A percentile compares a stretch with the other conserved stretches of the same genome.
Evolutionary conservation across 202 grass and related monocot species (phyloP).

Genomic region (Schoenoplectus triqueter): DNA sequence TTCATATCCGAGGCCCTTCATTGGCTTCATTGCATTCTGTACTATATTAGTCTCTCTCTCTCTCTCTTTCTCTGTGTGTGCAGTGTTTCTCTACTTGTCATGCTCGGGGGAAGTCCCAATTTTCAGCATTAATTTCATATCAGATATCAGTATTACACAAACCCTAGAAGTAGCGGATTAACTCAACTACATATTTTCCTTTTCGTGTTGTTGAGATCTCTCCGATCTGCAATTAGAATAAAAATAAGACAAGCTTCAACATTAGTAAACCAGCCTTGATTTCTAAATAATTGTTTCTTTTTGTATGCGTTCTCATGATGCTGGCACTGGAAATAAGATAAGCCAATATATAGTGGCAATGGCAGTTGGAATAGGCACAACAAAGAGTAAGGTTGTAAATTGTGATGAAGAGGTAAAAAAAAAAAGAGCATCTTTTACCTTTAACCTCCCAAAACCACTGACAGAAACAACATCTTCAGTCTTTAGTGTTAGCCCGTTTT

Average conservation of each 20-base stretch:
- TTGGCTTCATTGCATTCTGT: background rate
- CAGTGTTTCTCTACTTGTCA: background rate
- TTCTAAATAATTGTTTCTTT: background rate
- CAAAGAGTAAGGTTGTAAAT: background rate
- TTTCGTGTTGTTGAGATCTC: constrained; percentile 80
- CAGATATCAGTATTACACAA: constrained; percentile 29
- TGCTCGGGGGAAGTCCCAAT: background rate
- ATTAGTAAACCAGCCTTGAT: background rate
- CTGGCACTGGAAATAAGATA: background rate
- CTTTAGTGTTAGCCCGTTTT: constrained; percentile 82
- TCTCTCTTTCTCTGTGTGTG: background rate
- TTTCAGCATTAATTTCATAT: background rate
- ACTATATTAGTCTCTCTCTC: background rate
- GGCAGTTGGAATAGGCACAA: background rate
- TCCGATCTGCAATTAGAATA: constrained; percentile 61
- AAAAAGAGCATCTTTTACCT: constrained; percentile 43
- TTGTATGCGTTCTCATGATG: background rate
- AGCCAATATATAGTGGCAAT: background rate
- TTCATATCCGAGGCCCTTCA: background rate
- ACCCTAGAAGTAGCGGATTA: constrained; percentile 77
- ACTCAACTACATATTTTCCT: constrained; percentile 86
- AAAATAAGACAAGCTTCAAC: constrained; percentile 35
- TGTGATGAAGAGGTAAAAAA: background rate
- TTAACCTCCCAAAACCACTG: constrained; percentile 80
- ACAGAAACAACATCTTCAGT: constrained; percentile 91